A percentile compares a stretch with the other conserved stretches of the same genome.
Evolutionary conservation across 768 basidiomycete genomes (phyloP).

Genomic region (Trametes meyenii): DNA sequence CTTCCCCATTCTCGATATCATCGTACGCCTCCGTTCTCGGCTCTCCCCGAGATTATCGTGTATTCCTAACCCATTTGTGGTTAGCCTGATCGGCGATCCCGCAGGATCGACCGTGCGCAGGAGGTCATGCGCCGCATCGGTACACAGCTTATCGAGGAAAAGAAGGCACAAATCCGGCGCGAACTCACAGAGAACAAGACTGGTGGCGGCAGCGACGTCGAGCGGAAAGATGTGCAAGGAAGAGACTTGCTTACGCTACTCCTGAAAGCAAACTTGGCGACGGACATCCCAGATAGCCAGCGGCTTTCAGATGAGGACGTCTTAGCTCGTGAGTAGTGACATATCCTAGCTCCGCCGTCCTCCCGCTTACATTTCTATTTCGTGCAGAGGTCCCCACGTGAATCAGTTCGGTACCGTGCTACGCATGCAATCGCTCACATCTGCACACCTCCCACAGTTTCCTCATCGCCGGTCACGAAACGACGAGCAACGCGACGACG

Average conservation of each 20-base stretch:
- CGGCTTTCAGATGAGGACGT: conserved; percentile 66
- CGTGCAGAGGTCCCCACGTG: conserved; percentile 24
- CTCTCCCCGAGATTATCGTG: not conserved
- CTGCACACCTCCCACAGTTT: not conserved
- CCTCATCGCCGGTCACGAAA: conserved; percentile 45
- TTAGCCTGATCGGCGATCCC: conserved; percentile 14
- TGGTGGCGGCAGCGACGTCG: conserved; percentile 22
- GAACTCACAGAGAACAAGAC: conserved; percentile 1
- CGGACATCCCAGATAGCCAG: conserved; percentile 56
- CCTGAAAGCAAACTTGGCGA: conserved; percentile 65
- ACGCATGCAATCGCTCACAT: no score
- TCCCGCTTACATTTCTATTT: no score
- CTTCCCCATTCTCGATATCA: conserved; percentile 29
- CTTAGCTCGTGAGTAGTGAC: conserved; percentile 46
- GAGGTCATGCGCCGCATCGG: conserved; percentile 35
- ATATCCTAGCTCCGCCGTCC: not conserved
- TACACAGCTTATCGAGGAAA: conserved; percentile 33
- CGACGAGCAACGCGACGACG: conserved; percentile 42
- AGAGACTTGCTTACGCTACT: conserved; percentile 66
- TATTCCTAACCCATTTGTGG: no score
- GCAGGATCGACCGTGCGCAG: conserved; percentile 17
- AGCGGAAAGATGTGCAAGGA: conserved; percentile 38
- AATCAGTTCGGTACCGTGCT: not conserved
- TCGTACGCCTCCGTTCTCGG: conserved; percentile 13
- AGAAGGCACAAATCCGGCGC: conserved; percentile 36